Percentiles rank a stretch among this genome's conserved stretches.
Evolutionary conservation across 2,329 filamentous ascomycete genomes (phyloP).

Genomic region (Magnaporthales sp.): DNA sequence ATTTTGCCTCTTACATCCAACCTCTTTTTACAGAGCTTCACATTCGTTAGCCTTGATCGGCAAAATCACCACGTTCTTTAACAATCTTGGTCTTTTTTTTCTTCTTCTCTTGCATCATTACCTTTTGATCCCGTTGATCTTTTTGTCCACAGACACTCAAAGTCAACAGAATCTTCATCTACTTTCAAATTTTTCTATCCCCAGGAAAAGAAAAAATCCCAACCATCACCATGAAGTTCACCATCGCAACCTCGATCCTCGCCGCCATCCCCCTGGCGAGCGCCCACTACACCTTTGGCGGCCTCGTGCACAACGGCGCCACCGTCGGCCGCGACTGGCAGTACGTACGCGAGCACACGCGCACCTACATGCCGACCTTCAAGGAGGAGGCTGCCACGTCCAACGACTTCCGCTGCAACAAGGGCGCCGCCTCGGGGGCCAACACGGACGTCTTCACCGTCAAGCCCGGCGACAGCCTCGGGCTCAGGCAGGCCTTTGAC

Average conservation of each 20-base stretch:
- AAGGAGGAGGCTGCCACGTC: slow-evolving; percentile 29
- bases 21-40: background rate
- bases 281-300: slow-evolving; percentile 3
- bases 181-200: background rate
- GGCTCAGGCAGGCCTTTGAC: slow-evolving; percentile 25
- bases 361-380: slow-evolving; percentile 19
- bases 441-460: slow-evolving; percentile 24
- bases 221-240: slow-evolving; percentile 2
- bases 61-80: slow-evolving; percentile 9
- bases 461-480: slow-evolving; percentile 27
- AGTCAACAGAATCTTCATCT: background rate
- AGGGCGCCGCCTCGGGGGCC: slow-evolving; percentile 22
- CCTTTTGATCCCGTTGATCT: slow-evolving; percentile 7
- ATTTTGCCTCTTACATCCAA: background rate
- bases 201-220: background rate
- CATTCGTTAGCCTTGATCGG: background rate
- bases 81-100: slow-evolving; percentile 2
- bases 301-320: slow-evolving; percentile 10
- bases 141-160: too few species aligned
- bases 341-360: slow-evolving; percentile 13
- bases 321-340: slow-evolving; percentile 8
- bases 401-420: slow-evolving; percentile 28
- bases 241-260: background rate
- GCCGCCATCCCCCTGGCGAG: slow-evolving; percentile 1
- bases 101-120: slow-evolving; percentile 7